phyloP scores from a whole-genome alignment of 257 asterid species.

The Solanum sitiens region DNA sequence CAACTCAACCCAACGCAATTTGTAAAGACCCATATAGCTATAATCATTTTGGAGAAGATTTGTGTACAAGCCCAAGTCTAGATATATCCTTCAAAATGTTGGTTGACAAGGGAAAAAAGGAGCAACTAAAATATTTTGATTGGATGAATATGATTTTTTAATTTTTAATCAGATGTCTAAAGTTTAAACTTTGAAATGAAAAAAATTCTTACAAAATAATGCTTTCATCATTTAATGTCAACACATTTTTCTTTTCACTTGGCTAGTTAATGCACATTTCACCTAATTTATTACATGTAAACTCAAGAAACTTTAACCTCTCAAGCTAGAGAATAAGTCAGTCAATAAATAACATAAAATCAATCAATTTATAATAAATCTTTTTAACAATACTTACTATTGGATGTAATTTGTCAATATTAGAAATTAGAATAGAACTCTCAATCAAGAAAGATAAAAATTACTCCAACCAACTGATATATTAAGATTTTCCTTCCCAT shows the following conservation, averaged over 20 bases:
- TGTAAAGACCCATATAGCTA: neutral
- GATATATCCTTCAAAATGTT: neutral
- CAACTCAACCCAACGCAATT: neutral
- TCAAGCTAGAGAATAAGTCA: too few relatives aligned
- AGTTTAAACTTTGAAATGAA: neutral
- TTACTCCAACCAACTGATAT: too few relatives aligned
- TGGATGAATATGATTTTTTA: too few relatives aligned
- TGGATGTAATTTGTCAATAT: too few relatives aligned
- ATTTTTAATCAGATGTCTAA: too few relatives aligned
- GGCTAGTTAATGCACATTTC: neutral
- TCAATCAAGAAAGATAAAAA: neutral
- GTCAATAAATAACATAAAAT: too few relatives aligned
- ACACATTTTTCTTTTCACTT: neutral
- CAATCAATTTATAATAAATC: too few relatives aligned
- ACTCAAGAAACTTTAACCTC: too few relatives aligned
- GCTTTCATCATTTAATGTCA: neutral
- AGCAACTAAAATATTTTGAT: neutral
- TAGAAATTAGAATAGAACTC: neutral
- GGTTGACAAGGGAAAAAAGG: neutral
- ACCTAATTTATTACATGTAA: too few relatives aligned
- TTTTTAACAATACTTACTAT: too few relatives aligned
- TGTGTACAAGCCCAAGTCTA: neutral
- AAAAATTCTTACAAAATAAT: neutral
- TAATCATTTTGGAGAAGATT: neutral
- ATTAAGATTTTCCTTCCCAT: too few relatives aligned